Evolutionary conservation across 2,329 filamentous ascomycete genomes (phyloP).

Genomic region (Calonectria pauciramosa): DNA sequence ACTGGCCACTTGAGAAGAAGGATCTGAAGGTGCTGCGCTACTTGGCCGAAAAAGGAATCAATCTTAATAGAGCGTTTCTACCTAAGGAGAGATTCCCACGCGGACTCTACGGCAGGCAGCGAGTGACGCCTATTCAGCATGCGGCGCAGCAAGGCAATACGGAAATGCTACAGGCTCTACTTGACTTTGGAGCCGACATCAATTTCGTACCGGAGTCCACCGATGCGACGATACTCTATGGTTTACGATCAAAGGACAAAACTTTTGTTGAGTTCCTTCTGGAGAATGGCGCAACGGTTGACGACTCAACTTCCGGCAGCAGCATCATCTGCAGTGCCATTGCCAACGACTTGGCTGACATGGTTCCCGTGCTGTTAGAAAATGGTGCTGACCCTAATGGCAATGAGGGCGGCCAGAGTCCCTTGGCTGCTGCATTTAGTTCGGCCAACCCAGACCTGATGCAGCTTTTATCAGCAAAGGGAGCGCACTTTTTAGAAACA

Average conservation of each 20-base stretch:
- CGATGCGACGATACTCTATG: not conserved
- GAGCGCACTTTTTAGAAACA: not conserved
- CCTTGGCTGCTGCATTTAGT: not conserved
- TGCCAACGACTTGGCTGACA: not conserved
- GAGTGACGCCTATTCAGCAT: not conserved
- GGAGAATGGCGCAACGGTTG: not conserved
- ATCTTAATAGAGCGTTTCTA: not conserved
- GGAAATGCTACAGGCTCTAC: not conserved
- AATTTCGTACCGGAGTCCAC: not conserved
- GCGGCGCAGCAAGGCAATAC: not conserved
- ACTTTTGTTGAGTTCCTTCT: not conserved
- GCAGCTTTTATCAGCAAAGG: not conserved
- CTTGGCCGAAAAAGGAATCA: not conserved
- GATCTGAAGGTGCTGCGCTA: not conserved
- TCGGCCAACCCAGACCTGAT: not conserved
- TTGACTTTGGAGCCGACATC: conserved; percentile 1
- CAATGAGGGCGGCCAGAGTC: not conserved
- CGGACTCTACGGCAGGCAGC: not conserved
- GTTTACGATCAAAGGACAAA: not conserved
- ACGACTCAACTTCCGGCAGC: not conserved
- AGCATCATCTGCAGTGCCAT: not conserved
- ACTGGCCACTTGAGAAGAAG: not conserved
- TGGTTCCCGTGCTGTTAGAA: not conserved
- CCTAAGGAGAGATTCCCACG: not conserved
- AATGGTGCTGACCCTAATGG: not conserved